These are phyloP conservation scores for Mycena kentingensis DNA, from an alignment of 768 basidiomycete species.

Conservation along the genomic window DNA sequence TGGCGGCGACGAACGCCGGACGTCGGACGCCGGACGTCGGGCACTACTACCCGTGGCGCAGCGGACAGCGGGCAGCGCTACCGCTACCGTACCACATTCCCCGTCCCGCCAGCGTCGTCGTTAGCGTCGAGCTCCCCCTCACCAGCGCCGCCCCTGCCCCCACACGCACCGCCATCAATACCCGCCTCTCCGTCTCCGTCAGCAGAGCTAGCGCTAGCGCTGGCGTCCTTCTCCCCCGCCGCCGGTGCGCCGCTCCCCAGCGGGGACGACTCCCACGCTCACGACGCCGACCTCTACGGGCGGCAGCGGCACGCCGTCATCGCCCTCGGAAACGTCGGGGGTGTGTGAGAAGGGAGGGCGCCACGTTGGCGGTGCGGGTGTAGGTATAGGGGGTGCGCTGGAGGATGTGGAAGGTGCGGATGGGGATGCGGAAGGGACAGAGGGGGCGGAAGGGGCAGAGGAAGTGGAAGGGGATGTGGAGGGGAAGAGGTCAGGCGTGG, in stretches of 20 bases:
- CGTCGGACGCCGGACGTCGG: no score
- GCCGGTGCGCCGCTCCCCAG: not conserved
- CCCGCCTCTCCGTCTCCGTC: no score
- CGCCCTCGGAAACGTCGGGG: not conserved
- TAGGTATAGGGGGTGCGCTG: no score
- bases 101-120: no score
- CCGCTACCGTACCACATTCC: no score
- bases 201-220: no score
- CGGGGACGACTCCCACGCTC: slow-evolving; percentile 23
- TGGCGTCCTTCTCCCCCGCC: not conserved
- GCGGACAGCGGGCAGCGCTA: no score
- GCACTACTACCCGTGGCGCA: no score
- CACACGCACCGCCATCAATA: no score
- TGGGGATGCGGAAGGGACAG: not conserved
- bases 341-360: not conserved
- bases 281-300: slow-evolving; percentile 36
- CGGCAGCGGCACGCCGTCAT: slow-evolving; percentile 31
- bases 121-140: no score
- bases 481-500: slow-evolving; percentile 20
- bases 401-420: slow-evolving; percentile 7
- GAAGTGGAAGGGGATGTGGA: slow-evolving; percentile 6
- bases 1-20: no score
- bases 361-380: not conserved
- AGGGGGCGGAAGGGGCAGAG: slow-evolving; percentile 4
- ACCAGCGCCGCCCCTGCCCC: no score